Conservation (phyloP, 768 basidiomycete species). For the Royoungia palumana region DNA sequence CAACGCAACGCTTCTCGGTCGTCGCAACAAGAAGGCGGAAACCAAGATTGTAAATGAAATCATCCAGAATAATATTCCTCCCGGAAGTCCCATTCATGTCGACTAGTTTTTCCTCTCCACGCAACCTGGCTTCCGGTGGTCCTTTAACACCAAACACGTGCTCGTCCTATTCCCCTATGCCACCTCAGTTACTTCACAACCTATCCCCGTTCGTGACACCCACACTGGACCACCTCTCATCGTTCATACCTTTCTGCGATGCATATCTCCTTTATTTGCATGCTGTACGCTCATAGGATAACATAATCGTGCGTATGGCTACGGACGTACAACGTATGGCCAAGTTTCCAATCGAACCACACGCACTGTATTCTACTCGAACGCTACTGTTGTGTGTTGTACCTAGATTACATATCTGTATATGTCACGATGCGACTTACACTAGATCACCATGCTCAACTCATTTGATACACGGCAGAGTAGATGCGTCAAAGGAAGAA, state of each 20-base stretch:
- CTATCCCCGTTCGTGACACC: background rate
- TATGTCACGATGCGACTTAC: background rate
- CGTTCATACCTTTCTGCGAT: slow-evolving; percentile 2
- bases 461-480: background rate
- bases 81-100: slow-evolving; percentile 35
- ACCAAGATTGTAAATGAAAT: slow-evolving; percentile 35
- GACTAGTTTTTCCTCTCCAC: slow-evolving; percentile 5
- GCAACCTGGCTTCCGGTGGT: background rate
- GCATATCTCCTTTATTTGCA: slow-evolving; percentile 12
- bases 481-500: background rate
- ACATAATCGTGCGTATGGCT: slow-evolving; percentile 8
- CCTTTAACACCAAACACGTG: background rate
- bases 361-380: slow-evolving; percentile 16
- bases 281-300: slow-evolving; percentile 5
- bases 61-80: slow-evolving; percentile 21
- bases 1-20: slow-evolving; percentile 80
- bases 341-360: slow-evolving; percentile 9
- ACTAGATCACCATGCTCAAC: background rate
- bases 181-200: background rate
- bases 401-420: slow-evolving; percentile 7
- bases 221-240: background rate
- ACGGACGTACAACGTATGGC: slow-evolving; percentile 13
- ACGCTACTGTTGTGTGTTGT: slow-evolving; percentile 14
- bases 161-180: background rate
- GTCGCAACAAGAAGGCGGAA: slow-evolving; percentile 49